Evolutionary conservation across 1,284 basidiomycete species (phyloP), one percentile per base, ranked within the genome.

Genomic region (Melampsora larici-populina): DNA sequence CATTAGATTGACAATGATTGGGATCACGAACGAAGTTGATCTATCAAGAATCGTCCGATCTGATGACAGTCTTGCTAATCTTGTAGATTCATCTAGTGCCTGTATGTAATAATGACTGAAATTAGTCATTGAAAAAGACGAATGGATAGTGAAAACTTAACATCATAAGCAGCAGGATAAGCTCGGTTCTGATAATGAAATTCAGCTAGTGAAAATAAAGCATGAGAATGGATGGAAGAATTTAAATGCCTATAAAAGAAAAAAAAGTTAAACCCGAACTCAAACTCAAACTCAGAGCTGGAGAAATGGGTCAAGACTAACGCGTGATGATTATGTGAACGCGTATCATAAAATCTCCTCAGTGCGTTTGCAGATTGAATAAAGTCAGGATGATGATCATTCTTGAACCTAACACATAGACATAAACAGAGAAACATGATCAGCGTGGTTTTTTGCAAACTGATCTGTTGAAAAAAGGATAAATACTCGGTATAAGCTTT

Each of bases 131-230:
- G 33, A 24, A 24, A 24, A 49, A 49, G n/a, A 62, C n/a, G 24
- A 76, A 13, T 33, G 11, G 60, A 62, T 29, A 11, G 1, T 31
- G 40, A 33, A 51, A 46, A 18, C 64, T 68, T 55, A 21, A 78
- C 76, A 70, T 70, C 60, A 48, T 70, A 46, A 18, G 76, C 76
- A 62, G 76, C 68, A 11, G 76, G 69, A 78, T 70, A 78, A n/a
- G 76, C 67, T 62, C 70, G 66, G 58, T 64, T 36, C 29, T 67
- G 68, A 51, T 70, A 60, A 71, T 78, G 62, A 26, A 78, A 66
- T 48, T 78, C 63, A 21, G 76, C 58, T 31, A 78, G 58, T 15
- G 76, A 63, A 15, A 78, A 69, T 26, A 78, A 31, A 36, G 76
- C 76, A 48, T 78, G 68, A 33, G 60, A 67, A 66, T 78, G 67